Base-by-base conservation (phyloP, 257 asterid genomes). In the Echites panduratus region DNA sequence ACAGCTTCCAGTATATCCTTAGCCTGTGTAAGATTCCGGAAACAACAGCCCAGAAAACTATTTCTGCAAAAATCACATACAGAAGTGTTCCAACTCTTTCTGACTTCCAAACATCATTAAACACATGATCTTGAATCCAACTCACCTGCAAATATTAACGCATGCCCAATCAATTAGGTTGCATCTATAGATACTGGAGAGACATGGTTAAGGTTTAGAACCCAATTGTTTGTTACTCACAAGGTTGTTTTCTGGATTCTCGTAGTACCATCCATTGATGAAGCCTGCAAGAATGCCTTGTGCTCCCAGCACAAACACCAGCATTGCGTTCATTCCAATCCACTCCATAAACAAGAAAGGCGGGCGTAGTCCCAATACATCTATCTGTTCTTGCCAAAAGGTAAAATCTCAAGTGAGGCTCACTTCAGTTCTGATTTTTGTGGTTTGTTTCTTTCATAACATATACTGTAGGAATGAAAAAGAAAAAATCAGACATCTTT, bases 281-380 rank as follows among this genome's bases (percentile, higher is more conserved):
- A 93, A 90, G 52, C 75, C 96, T 47, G 91, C 96, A 43, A 90
- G 85, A 54, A 89, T 90, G 11, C 96, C 93, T 74, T 90, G 87
- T 64, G 98, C 98, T 7, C 91, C 98, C 89, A 93, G 56, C 3
- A 93, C 97, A n/a, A 86, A 93, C 71, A 93, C 96, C 78, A 93
- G 81, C 97, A 90, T 93, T 8, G 97, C 96, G 10, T 90, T 90
- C 98, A 93, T 89, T 72, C 98, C 97, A 73, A 90, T 93, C 98
- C 96, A 93, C 74, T 93, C 98, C 58, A 93, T 77, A 79, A 89
- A 90, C 90, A 93, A 43, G 81, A 93, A 93, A 5, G 96, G 96
- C 38, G 19, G 75, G 1, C 96, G 80, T 66, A 74, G 10, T 48
- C 92, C 96, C 89, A 84, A 84, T 7, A 87, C 90, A 75, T 93